phyloP scores from a whole-genome alignment of 2,329 filamentous ascomycete species.

The Diaporthe sp. region DNA sequence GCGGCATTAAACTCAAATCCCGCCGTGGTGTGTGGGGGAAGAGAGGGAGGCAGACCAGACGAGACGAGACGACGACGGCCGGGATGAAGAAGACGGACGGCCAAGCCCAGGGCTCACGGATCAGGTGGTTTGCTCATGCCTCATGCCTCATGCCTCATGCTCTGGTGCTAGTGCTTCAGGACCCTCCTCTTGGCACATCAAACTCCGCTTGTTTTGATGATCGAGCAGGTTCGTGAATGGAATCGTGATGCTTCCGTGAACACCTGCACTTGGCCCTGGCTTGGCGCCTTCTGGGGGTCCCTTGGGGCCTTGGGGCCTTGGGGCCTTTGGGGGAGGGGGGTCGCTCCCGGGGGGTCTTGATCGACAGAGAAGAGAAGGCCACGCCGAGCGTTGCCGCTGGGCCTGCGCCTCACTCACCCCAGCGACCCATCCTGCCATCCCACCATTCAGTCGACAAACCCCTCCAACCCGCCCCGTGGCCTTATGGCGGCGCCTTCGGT shows the following conservation, averaged over 20 bases:
- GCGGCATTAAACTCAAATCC: slow-evolving; percentile 28
- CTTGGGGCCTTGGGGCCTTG: too few species aligned
- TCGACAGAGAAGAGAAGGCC: slow-evolving; percentile 6
- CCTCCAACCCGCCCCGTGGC: background rate
- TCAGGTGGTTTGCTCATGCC: slow-evolving; percentile 20
- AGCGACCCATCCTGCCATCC: slow-evolving; percentile 1
- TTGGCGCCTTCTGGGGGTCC: background rate
- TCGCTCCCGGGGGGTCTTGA: background rate
- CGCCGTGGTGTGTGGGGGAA: background rate
- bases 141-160: slow-evolving; percentile 22
- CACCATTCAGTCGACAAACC: background rate
- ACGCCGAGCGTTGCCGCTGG: slow-evolving; percentile 27
- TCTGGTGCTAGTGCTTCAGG: slow-evolving; percentile 24
- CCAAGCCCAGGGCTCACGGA: slow-evolving; percentile 15
- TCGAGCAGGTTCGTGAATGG: slow-evolving; percentile 19
- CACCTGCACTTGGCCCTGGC: slow-evolving; percentile 25
- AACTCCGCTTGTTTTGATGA: slow-evolving; percentile 28
- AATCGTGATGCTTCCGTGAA: slow-evolving; percentile 26
- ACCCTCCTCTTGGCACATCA: slow-evolving; percentile 31
- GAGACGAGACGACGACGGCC: slow-evolving; percentile 25
- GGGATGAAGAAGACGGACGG: background rate
- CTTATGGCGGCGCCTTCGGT: background rate
- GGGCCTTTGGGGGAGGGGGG: background rate
- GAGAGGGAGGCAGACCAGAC: background rate
- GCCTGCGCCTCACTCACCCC: slow-evolving; percentile 22